Evolutionary conservation across 805 yeast species (phyloP).

Genomic region (Candida manassasensis): DNA sequence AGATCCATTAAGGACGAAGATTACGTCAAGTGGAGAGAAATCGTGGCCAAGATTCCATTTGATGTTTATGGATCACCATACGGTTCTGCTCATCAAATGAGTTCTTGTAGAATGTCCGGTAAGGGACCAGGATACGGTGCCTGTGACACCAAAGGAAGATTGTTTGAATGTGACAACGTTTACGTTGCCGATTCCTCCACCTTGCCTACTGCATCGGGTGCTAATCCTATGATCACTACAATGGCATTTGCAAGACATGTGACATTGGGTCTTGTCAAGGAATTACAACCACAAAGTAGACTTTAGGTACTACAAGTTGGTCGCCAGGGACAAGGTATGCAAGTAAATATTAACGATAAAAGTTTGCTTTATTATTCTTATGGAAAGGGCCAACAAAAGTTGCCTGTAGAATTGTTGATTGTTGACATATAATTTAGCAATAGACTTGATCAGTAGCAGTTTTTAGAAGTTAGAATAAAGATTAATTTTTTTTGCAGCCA

Average conservation of each 20-base stretch:
- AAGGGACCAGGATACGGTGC: constrained; percentile 42
- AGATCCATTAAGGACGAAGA: constrained; percentile 41
- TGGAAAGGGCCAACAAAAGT: no score
- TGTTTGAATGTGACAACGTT: constrained; percentile 45
- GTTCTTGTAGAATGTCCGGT: constrained; percentile 48
- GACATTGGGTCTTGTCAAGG: constrained; percentile 33
- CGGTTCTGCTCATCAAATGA: constrained; percentile 55
- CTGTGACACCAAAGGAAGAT: constrained; percentile 38
- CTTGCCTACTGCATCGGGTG: constrained; percentile 51
- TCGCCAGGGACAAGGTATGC: no score
- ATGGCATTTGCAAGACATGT: constrained; percentile 45
- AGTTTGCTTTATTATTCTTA: no score
- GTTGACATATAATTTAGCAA: no score
- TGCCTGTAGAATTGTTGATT: no score
- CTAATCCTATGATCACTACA: constrained; percentile 48
- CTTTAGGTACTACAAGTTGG: constrained; percentile 17
- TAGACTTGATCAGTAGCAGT: no score
- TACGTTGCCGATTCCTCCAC: constrained; percentile 48
- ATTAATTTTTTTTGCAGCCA: no score
- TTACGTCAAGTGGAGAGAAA: constrained; percentile 34
- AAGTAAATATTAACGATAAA: no score
- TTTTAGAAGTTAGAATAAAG: no score
- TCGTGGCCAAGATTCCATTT: constrained; percentile 23
- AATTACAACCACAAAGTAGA: constrained; percentile 22
- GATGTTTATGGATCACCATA: constrained; percentile 24